Evolutionary conservation across 73 alveolate genomes (phyloP).

Genomic region (Symbiodinium pilosum): DNA sequence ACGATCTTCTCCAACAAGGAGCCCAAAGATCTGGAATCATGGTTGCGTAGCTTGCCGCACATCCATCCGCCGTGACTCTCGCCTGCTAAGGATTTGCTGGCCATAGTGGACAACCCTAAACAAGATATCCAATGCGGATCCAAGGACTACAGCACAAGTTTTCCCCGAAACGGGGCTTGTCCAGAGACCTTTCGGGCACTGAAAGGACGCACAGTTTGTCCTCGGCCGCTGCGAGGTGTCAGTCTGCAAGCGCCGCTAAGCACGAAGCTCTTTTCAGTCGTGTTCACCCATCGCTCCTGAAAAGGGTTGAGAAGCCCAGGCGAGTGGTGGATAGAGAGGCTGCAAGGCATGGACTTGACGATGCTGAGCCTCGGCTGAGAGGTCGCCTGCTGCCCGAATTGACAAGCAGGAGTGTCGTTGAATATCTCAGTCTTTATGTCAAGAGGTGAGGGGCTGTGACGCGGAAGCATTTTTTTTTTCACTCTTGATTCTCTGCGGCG

Average conservation of each 20-base stretch:
- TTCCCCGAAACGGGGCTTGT: too few relatives aligned
- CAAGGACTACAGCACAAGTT: not conserved
- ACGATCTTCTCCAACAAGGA: slow-evolving; percentile 45
- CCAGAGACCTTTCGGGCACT: too few relatives aligned
- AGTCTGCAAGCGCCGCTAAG: not conserved
- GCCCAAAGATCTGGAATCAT: slow-evolving; percentile 22
- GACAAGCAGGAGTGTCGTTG: too few relatives aligned
- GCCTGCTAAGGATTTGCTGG: slow-evolving; percentile 33
- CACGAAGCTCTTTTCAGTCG: too few relatives aligned
- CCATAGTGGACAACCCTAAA: slow-evolving; percentile 46
- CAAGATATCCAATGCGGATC: not conserved
- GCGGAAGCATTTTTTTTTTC: too few relatives aligned
- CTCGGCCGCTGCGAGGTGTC: slow-evolving; percentile 70
- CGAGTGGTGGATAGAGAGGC: not conserved
- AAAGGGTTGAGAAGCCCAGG: not conserved
- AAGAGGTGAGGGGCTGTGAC: too few relatives aligned
- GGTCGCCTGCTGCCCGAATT: too few relatives aligned
- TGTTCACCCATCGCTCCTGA: not conserved
- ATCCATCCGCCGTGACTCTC: not conserved
- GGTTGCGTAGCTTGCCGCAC: not conserved
- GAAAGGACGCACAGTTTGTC: slow-evolving; percentile 61
- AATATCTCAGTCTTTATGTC: too few relatives aligned
- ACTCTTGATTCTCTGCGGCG: too few relatives aligned
- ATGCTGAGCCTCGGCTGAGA: slow-evolving; percentile 42
- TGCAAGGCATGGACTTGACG: slow-evolving; percentile 59